Base-by-base conservation (phyloP, 495 filamentous ascomycete species). In the Aspergillus indologenus region DNA sequence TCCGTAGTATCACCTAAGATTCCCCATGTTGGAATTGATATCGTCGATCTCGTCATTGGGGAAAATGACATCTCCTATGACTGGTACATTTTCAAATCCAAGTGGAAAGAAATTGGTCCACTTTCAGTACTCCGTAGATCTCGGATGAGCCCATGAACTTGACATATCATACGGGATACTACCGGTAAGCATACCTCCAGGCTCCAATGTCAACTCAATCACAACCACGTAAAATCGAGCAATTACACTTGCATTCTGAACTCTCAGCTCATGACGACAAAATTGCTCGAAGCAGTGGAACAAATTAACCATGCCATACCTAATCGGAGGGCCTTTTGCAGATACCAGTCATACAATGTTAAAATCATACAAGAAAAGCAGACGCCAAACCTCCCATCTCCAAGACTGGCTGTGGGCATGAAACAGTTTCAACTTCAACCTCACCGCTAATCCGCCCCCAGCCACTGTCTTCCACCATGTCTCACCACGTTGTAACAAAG, bases 21-120 rank as follows among this genome's bases (percentile, higher is more conserved):
- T n/a, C n/a, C n/a, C n/a, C n/a, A 29, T 29, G 26, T 29, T 29
- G 26, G 26, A n/a, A n/a, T n/a, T n/a, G n/a, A n/a, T n/a, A n/a
- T 29, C 26, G 26, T 29, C 26, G 26, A 29, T 29, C 26, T 29
- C 9, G 26, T 29, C 26, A 9, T 29, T 3, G 26, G 26, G n/a
- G n/a, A n/a, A n/a, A n/a, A n/a, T n/a, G n/a, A n/a, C n/a, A n/a
- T n/a, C n/a, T n/a, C n/a, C n/a, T n/a, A n/a, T n/a, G n/a, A n/a
- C 62, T 18, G 62, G 51, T 24, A 55, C 24, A 53, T 68, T 59
- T 62, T 72, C 70, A n/a, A 74, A 63, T n/a, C 70, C 66, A 8
- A 77, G 64, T 31, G 47, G n/a, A n/a, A n/a, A n/a, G n/a, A n/a
- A n/a, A n/a, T n/a, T n/a, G n/a, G n/a, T n/a, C n/a, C n/a, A n/a